These are phyloP conservation scores for Xerocomus nothofagi DNA, from an alignment of 1,284 basidiomycete genomes.

Conservation along the genomic window DNA sequence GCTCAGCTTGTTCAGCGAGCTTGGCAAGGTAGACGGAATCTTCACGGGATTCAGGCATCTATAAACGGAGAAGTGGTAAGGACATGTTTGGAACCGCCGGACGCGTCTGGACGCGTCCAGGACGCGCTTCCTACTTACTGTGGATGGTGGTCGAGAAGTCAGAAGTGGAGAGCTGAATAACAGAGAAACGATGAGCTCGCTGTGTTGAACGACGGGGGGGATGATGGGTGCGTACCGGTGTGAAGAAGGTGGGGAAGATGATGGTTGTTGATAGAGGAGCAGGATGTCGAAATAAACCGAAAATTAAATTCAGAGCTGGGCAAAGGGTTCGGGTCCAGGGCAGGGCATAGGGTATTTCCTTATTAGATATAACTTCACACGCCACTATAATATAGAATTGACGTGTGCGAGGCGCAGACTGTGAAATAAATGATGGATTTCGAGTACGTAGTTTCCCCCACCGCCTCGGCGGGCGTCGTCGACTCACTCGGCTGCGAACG, in stretches of 20 bases:
- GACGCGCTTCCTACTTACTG: slow-evolving; percentile 38
- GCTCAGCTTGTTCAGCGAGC: slow-evolving; percentile 98
- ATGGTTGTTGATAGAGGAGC: slow-evolving; percentile 48
- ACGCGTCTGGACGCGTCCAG: slow-evolving; percentile 35
- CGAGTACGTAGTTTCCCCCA: slow-evolving; percentile 4
- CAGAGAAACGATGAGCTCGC: slow-evolving; percentile 33
- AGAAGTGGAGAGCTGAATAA: slow-evolving; percentile 17
- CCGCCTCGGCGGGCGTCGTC: slow-evolving; percentile 2
- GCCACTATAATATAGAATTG: slow-evolving; percentile 24
- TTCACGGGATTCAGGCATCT: slow-evolving; percentile 90
- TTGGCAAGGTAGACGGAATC: slow-evolving; percentile 99
- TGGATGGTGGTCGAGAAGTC: slow-evolving; percentile 21
- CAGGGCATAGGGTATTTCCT: slow-evolving; percentile 36
- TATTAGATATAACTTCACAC: slow-evolving; percentile 17
- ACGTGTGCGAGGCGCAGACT: slow-evolving; percentile 2
- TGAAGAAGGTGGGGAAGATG: slow-evolving; percentile 41
- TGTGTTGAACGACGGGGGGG: slow-evolving; percentile 32
- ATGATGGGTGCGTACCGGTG: slow-evolving; percentile 32
- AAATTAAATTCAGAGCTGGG: slow-evolving; percentile 52
- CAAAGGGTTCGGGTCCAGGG: slow-evolving; percentile 49
- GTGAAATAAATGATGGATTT: slow-evolving; percentile 8
- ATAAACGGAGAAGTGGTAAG: slow-evolving; percentile 23
- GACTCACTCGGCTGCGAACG: not conserved
- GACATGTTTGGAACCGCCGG: slow-evolving; percentile 10
- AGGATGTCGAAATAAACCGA: slow-evolving; percentile 43